Conservation (phyloP, 192 early-diverging fungal genomes). For the Rhizophagus sp. region DNA sequence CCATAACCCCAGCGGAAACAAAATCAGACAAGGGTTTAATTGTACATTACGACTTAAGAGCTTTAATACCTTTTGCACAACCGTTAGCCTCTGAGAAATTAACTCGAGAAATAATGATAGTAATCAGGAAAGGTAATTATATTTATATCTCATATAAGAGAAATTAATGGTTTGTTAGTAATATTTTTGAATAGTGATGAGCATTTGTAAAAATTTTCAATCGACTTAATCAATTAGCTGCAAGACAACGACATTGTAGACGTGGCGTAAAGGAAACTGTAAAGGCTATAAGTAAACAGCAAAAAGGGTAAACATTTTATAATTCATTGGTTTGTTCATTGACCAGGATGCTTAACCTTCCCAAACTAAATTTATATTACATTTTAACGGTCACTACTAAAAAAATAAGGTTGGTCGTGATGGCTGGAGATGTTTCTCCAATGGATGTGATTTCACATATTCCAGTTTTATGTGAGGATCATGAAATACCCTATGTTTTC, state of each 20-base stretch:
- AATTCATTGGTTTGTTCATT: neutral
- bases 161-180: neutral
- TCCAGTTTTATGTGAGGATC: constrained; percentile 96
- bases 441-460: constrained; percentile 97
- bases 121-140: constrained; percentile 82
- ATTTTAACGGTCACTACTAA: neutral
- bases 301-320: constrained; percentile 65
- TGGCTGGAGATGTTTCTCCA: constrained; percentile 96
- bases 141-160: no score
- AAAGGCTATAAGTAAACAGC: constrained; percentile 93
- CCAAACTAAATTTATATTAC: neutral
- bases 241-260: constrained; percentile 84
- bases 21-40: constrained; percentile 40
- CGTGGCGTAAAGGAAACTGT: constrained; percentile 98
- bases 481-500: constrained; percentile 92
- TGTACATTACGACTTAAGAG: constrained; percentile 47
- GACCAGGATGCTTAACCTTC: constrained; percentile 9
- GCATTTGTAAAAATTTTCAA: neutral
- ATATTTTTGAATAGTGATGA: neutral
- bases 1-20: neutral
- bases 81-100: constrained; percentile 85
- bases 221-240: constrained; percentile 48
- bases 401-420: constrained; percentile 72
- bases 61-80: constrained; percentile 70
- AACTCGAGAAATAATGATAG: constrained; percentile 83